Evolutionary conservation across 768 basidiomycete genomes (phyloP).

Genomic region (Mycena kentingensis): DNA sequence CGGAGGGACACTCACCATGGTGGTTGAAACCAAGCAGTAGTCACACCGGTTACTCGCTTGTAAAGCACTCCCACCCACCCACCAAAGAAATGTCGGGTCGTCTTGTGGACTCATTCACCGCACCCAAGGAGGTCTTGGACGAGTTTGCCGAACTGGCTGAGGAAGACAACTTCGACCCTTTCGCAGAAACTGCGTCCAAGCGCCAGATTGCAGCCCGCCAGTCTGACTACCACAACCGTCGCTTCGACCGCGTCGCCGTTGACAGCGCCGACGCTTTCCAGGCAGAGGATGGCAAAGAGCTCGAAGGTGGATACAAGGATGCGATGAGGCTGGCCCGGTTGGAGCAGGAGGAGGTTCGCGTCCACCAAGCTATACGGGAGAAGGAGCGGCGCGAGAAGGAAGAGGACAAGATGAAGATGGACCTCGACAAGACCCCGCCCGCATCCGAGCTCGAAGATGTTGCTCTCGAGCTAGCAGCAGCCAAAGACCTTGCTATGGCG

Average conservation of each 20-base stretch:
- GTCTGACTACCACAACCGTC: constrained; percentile 91
- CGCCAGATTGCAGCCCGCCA: constrained; percentile 93
- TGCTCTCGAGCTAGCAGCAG: constrained; percentile 65
- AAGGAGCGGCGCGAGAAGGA: constrained; percentile 80
- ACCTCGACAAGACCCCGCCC: constrained; percentile 91
- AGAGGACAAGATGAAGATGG: constrained; percentile 75
- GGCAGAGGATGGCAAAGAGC: constrained; percentile 66
- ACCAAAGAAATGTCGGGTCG: constrained; percentile 59
- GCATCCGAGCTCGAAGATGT: constrained; percentile 76
- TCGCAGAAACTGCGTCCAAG: constrained; percentile 89
- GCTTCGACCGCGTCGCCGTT: constrained; percentile 82
- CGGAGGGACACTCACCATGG: constrained; percentile 32
- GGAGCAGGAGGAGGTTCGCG: constrained; percentile 91
- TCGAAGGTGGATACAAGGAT: constrained; percentile 92
- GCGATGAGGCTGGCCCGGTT: constrained; percentile 89
- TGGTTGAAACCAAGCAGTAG: constrained; percentile 2
- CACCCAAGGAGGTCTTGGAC: constrained; percentile 88
- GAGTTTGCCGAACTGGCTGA: constrained; percentile 95
- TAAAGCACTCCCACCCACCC: constrained; percentile 12
- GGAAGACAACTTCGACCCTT: constrained; percentile 89
- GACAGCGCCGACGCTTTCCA: constrained; percentile 81
- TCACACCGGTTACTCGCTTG: background rate
- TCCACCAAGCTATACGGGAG: constrained; percentile 84
- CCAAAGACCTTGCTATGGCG: constrained; percentile 41
- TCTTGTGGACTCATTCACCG: constrained; percentile 89